Base-by-base conservation (phyloP, 73 alveolate genomes). In the Paramecium octaurelia region DNA sequence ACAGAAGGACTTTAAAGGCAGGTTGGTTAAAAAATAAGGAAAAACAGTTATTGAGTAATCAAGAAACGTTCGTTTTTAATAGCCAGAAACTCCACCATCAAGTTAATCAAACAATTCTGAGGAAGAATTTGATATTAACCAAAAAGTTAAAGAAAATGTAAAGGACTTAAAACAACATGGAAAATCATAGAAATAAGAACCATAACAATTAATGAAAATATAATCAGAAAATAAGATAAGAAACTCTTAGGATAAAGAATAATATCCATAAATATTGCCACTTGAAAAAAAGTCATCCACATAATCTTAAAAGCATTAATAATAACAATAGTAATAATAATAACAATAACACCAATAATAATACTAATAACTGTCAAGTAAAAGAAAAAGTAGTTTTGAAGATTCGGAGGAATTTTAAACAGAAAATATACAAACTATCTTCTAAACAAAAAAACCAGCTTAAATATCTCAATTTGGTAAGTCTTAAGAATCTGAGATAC, bases 321-420 rank as follows among this genome's bases (percentile, higher is more conserved):
- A 20, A 68, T 68, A 68, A 68, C 24, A 12, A 27, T 23, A 64
- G 27, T 27, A 64, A 64, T 64, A 68, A 68, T 68, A 20, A 68
- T 68, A 68, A 68, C 27, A 20, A 27, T 68, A 68, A 68, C 24
- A 68, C 24, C 7, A 68, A 68, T 68, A 68, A 24, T 68, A 64
- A 64, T 31, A 64, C 3, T 27, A 36, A 73, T n/a, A 9, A 73
- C 57, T n/a, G 5, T 35, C 34, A 73, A 29, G 58, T 4, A 73
- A 73, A 73, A 73, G 87, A 40, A 73, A 73, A 18, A 73, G 34
- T 38, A 73, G 87, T 38, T 73, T 73, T 73, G 87, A 73, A 73
- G 87, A 73, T 36, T 73, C 87, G 1, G 87, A 73, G 35, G 87
- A 73, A 1, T 35, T 16, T 36, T 35, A 73, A 34, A 31, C 87